A percentile compares a stretch with the other conserved stretches of the same genome.
Evolutionary conservation across 176 grass and related monocot genomes (phyloP).

Genomic region (Ensete glaucum): DNA sequence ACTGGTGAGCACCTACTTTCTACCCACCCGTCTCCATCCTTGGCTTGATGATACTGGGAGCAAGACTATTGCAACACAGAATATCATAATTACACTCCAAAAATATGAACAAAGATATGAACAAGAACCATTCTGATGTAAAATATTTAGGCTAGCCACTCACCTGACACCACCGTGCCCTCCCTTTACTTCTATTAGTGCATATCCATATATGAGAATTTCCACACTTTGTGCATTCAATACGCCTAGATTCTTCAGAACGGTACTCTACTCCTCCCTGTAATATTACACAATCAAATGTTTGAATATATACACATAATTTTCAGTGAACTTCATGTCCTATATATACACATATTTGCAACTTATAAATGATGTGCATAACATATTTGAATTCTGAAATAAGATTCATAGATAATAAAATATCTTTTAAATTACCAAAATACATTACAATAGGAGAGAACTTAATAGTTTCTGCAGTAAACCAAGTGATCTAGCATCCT

Average conservation of each 20-base stretch:
- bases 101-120: not conserved
- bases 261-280: constrained; percentile 83
- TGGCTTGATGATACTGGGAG: constrained; percentile 73
- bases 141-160: constrained; percentile 5
- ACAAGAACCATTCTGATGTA: constrained; percentile 5
- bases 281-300: constrained; percentile 7
- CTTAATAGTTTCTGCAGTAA: too few species aligned
- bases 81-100: constrained; percentile 16
- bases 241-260: constrained; percentile 88
- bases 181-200: constrained; percentile 74
- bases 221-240: constrained; percentile 97
- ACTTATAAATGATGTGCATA: too few species aligned
- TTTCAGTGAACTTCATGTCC: too few species aligned
- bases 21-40: constrained; percentile 99
- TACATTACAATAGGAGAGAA: too few species aligned
- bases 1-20: constrained; percentile 56
- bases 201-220: constrained; percentile 99
- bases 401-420: too few species aligned
- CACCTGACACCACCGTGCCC: constrained; percentile 97
- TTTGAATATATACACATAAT: too few species aligned
- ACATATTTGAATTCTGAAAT: too few species aligned
- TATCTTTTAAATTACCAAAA: too few species aligned
- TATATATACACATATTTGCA: too few species aligned
- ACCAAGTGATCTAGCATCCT: too few species aligned
- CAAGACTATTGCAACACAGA: constrained; percentile 47